Percentiles rank a stretch among this genome's conserved stretches.
These are phyloP conservation scores for Penicillium sp. DNA, from an alignment of 2,329 filamentous ascomycete genomes.

Conservation along the genomic window DNA sequence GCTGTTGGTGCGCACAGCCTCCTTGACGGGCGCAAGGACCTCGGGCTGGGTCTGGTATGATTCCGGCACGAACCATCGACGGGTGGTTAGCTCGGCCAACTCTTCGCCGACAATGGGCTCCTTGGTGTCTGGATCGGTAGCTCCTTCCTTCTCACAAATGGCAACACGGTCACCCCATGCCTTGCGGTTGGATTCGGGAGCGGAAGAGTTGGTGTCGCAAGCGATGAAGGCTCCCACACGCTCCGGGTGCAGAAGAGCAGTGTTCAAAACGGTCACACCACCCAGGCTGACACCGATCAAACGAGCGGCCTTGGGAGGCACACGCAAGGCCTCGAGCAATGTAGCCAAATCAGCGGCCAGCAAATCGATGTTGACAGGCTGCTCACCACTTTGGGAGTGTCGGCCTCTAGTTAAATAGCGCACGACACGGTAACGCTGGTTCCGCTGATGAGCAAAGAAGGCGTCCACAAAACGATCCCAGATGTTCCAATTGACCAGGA, in stretches of 20 bases:
- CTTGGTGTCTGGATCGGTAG: slow-evolving; percentile 33
- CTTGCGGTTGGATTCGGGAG: slow-evolving; percentile 69
- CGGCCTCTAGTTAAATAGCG: slow-evolving; percentile 76
- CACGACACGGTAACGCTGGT: slow-evolving; percentile 65
- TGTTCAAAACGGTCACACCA: slow-evolving; percentile 72
- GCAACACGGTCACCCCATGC: slow-evolving; percentile 76
- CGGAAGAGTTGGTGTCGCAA: slow-evolving; percentile 74
- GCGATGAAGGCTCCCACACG: slow-evolving; percentile 63
- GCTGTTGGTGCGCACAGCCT: slow-evolving; percentile 68
- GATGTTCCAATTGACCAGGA: slow-evolving; percentile 74
- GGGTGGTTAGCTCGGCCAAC: slow-evolving; percentile 68
- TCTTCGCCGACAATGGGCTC: slow-evolving; percentile 59
- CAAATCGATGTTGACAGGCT: slow-evolving; percentile 59
- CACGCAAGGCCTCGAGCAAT: slow-evolving; percentile 67
- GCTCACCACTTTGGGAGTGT: slow-evolving; percentile 37
- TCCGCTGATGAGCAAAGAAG: slow-evolving; percentile 54
- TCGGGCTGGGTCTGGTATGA: slow-evolving; percentile 57
- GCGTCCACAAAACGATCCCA: slow-evolving; percentile 71
- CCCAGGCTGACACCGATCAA: slow-evolving; percentile 78
- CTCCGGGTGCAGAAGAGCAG: slow-evolving; percentile 63
- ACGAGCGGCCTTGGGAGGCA: slow-evolving; percentile 59
- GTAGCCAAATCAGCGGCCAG: slow-evolving; percentile 65
- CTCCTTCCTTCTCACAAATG: slow-evolving; percentile 59
- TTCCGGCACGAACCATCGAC: slow-evolving; percentile 67
- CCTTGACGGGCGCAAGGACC: slow-evolving; percentile 57